Conservation (phyloP, 768 basidiomycete genomes). For the Leucocoprinus sp. region DNA sequence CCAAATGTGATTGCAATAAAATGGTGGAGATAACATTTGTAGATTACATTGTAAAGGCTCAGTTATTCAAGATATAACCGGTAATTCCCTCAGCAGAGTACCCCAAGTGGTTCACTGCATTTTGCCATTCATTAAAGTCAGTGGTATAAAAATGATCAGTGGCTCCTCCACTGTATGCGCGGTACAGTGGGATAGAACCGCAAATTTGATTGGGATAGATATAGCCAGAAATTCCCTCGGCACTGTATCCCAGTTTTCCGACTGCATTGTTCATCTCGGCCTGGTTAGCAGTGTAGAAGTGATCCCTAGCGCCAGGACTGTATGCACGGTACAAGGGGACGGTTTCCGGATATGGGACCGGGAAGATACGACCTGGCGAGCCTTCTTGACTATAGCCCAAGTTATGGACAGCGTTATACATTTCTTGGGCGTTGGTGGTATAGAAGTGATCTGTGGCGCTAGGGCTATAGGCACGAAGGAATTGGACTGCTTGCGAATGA, state of each 20-base stretch:
- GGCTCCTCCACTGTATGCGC: background rate
- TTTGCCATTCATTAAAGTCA: background rate
- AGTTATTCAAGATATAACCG: slow-evolving; percentile 5
- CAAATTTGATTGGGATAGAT: slow-evolving; percentile 5
- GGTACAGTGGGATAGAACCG: slow-evolving; percentile 10
- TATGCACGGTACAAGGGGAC: slow-evolving; percentile 11
- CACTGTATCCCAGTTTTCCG: slow-evolving; percentile 3
- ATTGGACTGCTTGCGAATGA: background rate
- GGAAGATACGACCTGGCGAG: slow-evolving; percentile 5
- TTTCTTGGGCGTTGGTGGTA: slow-evolving; percentile 8
- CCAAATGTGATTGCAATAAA: too few species aligned
- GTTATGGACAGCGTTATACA: slow-evolving; percentile 1
- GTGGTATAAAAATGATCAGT: slow-evolving; percentile 13
- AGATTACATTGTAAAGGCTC: background rate
- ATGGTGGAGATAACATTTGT: too few species aligned
- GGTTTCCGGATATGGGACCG: background rate
- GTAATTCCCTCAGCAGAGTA: slow-evolving; percentile 9
- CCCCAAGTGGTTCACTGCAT: slow-evolving; percentile 1
- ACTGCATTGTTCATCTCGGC: slow-evolving; percentile 4
- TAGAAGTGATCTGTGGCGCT: slow-evolving; percentile 9
- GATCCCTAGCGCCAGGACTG: background rate
- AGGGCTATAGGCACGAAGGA: slow-evolving; percentile 2
- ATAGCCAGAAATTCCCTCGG: slow-evolving; percentile 8
- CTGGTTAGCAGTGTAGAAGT: slow-evolving; percentile 12
- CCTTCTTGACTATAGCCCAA: slow-evolving; percentile 7